Conservation (phyloP, 495 filamentous ascomycete genomes). For the Trichocladium antarcticum region DNA sequence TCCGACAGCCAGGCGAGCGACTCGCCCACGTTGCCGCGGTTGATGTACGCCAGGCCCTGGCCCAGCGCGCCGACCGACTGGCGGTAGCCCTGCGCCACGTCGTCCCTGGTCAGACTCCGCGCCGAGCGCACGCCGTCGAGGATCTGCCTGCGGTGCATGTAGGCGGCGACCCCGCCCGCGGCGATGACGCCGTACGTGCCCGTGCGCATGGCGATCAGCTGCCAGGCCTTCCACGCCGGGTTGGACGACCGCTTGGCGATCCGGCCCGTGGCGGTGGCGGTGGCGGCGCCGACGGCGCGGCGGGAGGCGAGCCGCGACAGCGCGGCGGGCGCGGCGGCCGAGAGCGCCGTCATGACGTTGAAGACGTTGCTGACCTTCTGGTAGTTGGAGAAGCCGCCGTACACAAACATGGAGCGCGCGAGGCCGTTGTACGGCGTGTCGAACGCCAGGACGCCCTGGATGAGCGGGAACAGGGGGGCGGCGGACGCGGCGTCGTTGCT, state of each 20-base stretch:
- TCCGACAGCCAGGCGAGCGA: conserved; percentile 39
- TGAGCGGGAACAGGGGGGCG: conserved; percentile 46
- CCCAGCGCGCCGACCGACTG: conserved; percentile 36
- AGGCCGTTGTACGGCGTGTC: conserved; percentile 93
- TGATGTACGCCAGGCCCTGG: conserved; percentile 41
- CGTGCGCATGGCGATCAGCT: conserved; percentile 72
- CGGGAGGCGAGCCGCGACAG: conserved; percentile 40
- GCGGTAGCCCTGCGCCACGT: conserved; percentile 33
- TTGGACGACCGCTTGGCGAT: background rate
- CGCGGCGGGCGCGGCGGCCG: conserved; percentile 37
- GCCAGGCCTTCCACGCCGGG: conserved; percentile 54
- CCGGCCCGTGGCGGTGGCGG: conserved; percentile 10
- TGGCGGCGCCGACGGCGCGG: conserved; percentile 20
- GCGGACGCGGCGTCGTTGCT: conserved; percentile 12
- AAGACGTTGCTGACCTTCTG: conserved; percentile 66
- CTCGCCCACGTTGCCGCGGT: conserved; percentile 36
- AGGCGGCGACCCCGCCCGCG: conserved; percentile 78
- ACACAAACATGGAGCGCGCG: conserved; percentile 75
- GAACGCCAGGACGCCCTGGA: conserved; percentile 81
- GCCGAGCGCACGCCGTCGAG: conserved; percentile 43
- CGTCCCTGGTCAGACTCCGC: conserved; percentile 29
- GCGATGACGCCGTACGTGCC: conserved; percentile 79
- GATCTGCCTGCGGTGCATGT: conserved; percentile 65
- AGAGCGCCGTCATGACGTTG: conserved; percentile 52
- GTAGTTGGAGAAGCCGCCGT: conserved; percentile 83